Evolutionary conservation across 257 asterid genomes (phyloP).

Genomic region (Lycium ferocissimum): DNA sequence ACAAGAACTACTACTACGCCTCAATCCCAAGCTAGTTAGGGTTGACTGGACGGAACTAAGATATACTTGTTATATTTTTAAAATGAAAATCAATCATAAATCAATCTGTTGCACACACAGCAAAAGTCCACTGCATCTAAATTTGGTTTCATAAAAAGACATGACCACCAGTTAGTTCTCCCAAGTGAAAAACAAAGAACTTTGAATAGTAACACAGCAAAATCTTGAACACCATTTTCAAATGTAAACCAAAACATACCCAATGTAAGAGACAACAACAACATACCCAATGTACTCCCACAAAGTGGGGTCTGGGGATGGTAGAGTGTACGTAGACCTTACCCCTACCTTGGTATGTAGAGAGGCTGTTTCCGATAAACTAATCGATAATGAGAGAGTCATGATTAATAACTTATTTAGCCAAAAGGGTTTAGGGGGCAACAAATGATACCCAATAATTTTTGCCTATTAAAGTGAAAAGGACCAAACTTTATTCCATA

Average conservation of each 20-base stretch:
- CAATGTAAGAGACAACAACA: too few relatives aligned
- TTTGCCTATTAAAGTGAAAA: neutral
- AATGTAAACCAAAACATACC: neutral
- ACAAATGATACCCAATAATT: neutral
- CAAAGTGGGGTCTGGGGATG: too few relatives aligned
- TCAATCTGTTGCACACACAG: neutral
- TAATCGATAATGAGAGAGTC: neutral
- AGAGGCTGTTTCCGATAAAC: too few relatives aligned
- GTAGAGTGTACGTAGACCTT: too few relatives aligned
- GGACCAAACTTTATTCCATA: too few relatives aligned
- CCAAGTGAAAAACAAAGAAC: neutral
- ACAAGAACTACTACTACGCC: neutral
- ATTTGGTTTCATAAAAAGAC: constrained; percentile 3
- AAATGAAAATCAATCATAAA: neutral
- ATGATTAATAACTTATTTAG: neutral
- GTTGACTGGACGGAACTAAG: neutral
- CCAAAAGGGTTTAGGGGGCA: neutral
- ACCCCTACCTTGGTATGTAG: too few relatives aligned
- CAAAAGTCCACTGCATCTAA: neutral
- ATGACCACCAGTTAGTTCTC: neutral
- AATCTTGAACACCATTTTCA: neutral
- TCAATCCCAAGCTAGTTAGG: neutral
- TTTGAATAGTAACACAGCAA: neutral
- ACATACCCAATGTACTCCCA: too few relatives aligned
- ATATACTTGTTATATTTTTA: neutral